Evolutionary conservation across 2,329 filamentous ascomycete species (phyloP), one percentile per base, ranked within the genome.

Genomic region (Drechslerella dactyloides): DNA sequence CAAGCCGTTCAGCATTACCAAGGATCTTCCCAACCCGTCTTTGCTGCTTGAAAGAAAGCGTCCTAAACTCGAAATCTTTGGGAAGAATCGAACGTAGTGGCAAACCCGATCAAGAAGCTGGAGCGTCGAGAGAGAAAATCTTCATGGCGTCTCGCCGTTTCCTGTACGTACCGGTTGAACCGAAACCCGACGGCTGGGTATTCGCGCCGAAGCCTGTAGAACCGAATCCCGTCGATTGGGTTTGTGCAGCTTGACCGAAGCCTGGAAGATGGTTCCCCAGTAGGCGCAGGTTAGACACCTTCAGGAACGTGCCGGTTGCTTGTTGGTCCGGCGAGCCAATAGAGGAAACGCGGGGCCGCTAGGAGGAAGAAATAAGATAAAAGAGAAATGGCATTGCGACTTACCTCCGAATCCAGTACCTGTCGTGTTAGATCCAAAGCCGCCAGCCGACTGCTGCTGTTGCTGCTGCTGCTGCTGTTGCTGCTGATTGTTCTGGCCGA

Each of bases 351-450:
- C 37, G 59, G 37, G 42, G 10, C 51, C 30, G 37, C 53, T 30
- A 48, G 23, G 13, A 35, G 19, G 27, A 8, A 51, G 42, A 24
- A 24, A 48, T 27, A 44, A 52, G 51, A 3, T 6, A 15, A 53
- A 33, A 40, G 24, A 53, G 15, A 51, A 37, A n/a, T n/a, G n/a
- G 51, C 7, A 19, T n/a, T 55, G 17, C 50, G 3, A 70, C 52
- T 75, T 61, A 55, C 72, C 53, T 66, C 76, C 75, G 65, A 77
- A 77, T 24, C 59, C 59, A 37, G 63, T 57, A 23, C 62, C 68
- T 30, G 69, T 69, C 5, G 64, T 56, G 55, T 58, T 66, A n/a
- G 69, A 19, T 42, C 74, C 74, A 61, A 74, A 74, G 19, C 69
- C 73, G 42, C 64, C 69, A 51, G 55, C 33, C 15, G 59, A 48